Conservation (phyloP, 2,329 filamentous ascomycete species). For the Xylariaceae sp. region DNA sequence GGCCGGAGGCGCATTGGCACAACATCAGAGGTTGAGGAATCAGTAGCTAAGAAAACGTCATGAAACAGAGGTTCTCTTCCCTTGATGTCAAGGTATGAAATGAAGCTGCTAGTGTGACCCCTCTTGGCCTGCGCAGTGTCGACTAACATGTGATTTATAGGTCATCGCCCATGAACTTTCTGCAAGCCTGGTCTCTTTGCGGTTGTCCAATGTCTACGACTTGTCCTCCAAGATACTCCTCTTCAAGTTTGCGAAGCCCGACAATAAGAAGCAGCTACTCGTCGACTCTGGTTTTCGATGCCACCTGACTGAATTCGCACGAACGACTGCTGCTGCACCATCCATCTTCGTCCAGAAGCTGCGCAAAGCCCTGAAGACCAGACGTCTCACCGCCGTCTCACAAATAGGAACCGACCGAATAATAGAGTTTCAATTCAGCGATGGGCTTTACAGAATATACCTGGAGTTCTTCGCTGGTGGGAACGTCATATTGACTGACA, state of each 20-base stretch:
- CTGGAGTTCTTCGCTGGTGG: slow-evolving; percentile 96
- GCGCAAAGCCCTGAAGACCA: slow-evolving; percentile 86
- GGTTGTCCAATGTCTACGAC: slow-evolving; percentile 94
- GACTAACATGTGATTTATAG: slow-evolving; percentile 51
- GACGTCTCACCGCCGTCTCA: slow-evolving; percentile 78
- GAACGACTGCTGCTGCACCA: slow-evolving; percentile 83
- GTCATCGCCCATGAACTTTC: slow-evolving; percentile 95
- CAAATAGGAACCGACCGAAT: slow-evolving; percentile 95
- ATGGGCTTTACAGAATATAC: slow-evolving; percentile 86
- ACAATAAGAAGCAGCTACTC: slow-evolving; percentile 86
- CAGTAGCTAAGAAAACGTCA: slow-evolving; percentile 37
- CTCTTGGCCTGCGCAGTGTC: not conserved
- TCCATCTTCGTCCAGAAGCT: slow-evolving; percentile 85
- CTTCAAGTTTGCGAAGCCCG: slow-evolving; percentile 91
- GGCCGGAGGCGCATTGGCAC: too few relatives aligned
- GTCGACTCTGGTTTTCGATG: slow-evolving; percentile 96
- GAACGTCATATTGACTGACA: slow-evolving; percentile 92
- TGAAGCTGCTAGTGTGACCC: not conserved
- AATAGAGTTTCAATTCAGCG: slow-evolving; percentile 90
- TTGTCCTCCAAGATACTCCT: slow-evolving; percentile 94
- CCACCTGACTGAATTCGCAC: slow-evolving; percentile 89
- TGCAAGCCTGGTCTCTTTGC: slow-evolving; percentile 74
- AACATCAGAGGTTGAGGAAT: not conserved
- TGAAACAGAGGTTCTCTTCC: slow-evolving; percentile 67
- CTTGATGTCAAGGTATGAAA: slow-evolving; percentile 60